Conservation (phyloP, 2,329 filamentous ascomycete species). For the Fusarium anthophilum region DNA sequence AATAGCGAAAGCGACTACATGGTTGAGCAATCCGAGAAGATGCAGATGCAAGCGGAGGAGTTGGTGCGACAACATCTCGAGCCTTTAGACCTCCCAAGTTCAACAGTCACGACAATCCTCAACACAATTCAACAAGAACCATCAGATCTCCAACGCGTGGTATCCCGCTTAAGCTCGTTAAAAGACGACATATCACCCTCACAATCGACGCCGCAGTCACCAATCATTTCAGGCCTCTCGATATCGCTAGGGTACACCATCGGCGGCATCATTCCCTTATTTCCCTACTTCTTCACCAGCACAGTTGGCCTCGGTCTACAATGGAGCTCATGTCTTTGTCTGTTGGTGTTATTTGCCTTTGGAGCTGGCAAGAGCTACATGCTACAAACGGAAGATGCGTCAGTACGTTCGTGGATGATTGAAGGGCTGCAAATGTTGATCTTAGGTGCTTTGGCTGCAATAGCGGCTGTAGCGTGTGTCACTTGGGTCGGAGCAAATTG, state of each 20-base stretch:
- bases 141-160: slow-evolving; percentile 44
- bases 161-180: slow-evolving; percentile 30
- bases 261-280: slow-evolving; percentile 68
- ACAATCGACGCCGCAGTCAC: slow-evolving; percentile 37
- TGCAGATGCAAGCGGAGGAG: slow-evolving; percentile 16
- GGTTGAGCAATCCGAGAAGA: slow-evolving; percentile 11
- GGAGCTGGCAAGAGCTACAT: slow-evolving; percentile 64
- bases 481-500: slow-evolving; percentile 29
- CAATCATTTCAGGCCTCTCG: slow-evolving; percentile 63
- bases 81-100: slow-evolving; percentile 43
- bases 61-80: slow-evolving; percentile 47
- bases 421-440: slow-evolving; percentile 49
- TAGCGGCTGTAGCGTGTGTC: slow-evolving; percentile 45
- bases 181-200: slow-evolving; percentile 1
- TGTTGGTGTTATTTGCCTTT: slow-evolving; percentile 64
- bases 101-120: slow-evolving; percentile 40
- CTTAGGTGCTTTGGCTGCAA: slow-evolving; percentile 47
- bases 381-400: slow-evolving; percentile 34
- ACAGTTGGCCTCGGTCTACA: slow-evolving; percentile 55
- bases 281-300: slow-evolving; percentile 67
- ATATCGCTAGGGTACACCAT: slow-evolving; percentile 70
- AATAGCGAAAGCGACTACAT: slow-evolving; percentile 7
- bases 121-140: slow-evolving; percentile 37
- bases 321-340: slow-evolving; percentile 64
- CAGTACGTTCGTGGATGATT: slow-evolving; percentile 36